phyloP scores from a whole-genome alignment of 371 early-diverging fungal species.

The Mucor sp. region DNA sequence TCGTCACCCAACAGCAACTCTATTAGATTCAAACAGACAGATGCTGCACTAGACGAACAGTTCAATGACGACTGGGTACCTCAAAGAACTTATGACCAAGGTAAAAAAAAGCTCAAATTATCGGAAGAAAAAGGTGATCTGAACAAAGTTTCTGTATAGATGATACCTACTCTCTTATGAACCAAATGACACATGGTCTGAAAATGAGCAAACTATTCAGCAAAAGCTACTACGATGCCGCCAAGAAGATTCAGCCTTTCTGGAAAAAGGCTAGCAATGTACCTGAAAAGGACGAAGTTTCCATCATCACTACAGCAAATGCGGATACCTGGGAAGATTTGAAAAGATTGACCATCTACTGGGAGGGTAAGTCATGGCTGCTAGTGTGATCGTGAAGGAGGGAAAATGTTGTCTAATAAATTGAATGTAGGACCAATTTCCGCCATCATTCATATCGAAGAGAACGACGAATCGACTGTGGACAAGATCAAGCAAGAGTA shows the following conservation, averaged over 20 bases:
- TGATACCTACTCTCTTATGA: slow-evolving; percentile 35
- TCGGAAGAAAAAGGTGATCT: background rate
- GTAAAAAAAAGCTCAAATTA: slow-evolving; percentile 23
- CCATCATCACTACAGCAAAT: slow-evolving; percentile 43
- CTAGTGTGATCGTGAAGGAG: background rate
- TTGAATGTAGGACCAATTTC: slow-evolving; percentile 44
- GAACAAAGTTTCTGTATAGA: slow-evolving; percentile 17
- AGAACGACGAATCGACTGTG: slow-evolving; percentile 23
- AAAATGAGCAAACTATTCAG: slow-evolving; percentile 52
- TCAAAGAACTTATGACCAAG: slow-evolving; percentile 47
- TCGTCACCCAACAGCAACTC: background rate
- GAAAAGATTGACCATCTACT: slow-evolving; percentile 36
- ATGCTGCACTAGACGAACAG: slow-evolving; percentile 9
- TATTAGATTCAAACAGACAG: background rate
- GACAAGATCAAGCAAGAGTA: slow-evolving; percentile 24
- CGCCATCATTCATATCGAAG: slow-evolving; percentile 37
- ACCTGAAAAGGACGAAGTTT: slow-evolving; percentile 33
- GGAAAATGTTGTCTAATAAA: background rate
- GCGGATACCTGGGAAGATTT: slow-evolving; percentile 41
- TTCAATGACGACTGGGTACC: slow-evolving; percentile 39
- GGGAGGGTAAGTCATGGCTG: slow-evolving; percentile 38
- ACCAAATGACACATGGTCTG: slow-evolving; percentile 44
- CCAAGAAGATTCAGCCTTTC: slow-evolving; percentile 38
- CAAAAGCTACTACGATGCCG: slow-evolving; percentile 40
- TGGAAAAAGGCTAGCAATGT: slow-evolving; percentile 35